Evolutionary conservation across 2,329 filamentous ascomycete species (phyloP).

Genomic region (Pseudogymnoascus sp.): DNA sequence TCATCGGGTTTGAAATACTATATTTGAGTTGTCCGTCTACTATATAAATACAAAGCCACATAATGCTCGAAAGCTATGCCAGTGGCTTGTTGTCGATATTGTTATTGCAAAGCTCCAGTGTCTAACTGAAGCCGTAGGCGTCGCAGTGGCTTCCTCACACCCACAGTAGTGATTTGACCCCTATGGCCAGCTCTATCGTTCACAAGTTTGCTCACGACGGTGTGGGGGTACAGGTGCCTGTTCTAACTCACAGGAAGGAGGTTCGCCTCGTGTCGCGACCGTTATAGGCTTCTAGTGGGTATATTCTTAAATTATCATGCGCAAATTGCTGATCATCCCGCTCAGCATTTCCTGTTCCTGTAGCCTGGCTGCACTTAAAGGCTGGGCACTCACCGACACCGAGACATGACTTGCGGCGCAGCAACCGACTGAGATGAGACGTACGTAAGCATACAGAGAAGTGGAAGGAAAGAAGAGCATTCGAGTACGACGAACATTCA

Average conservation of each 20-base stretch:
- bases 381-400: neutral
- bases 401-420: neutral
- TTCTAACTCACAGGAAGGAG: neutral
- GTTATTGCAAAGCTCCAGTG: neutral
- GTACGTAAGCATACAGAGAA: neutral
- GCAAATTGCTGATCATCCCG: neutral
- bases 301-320: neutral
- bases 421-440: neutral
- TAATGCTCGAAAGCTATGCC: neutral
- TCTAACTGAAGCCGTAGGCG: neutral
- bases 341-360: neutral
- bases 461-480: neutral
- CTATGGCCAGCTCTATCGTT: neutral
- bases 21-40: neutral
- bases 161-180: neutral
- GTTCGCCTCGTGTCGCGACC: neutral
- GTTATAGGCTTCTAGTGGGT: neutral
- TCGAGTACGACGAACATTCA: neutral
- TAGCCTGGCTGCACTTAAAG: neutral
- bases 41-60: neutral
- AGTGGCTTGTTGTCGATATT: neutral
- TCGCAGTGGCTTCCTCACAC: neutral
- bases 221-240: neutral
- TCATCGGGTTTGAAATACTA: conserved; percentile 11
- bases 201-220: neutral